Conservation (phyloP, 371 early-diverging fungal genomes). For the Saksenaea vasiformis region DNA sequence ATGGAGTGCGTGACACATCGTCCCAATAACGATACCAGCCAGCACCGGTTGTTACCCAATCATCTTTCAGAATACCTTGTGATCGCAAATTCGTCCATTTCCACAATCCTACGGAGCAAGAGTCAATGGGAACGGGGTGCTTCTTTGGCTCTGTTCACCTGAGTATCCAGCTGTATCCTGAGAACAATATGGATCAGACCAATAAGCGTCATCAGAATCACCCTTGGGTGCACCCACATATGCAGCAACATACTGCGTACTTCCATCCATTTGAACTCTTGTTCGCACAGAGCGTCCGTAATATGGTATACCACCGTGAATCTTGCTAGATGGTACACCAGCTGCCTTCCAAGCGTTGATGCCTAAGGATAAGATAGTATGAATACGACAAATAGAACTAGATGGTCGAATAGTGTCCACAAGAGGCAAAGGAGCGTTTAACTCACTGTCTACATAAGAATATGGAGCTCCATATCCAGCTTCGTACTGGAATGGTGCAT, state of each 20-base stretch:
- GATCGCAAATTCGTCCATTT: slow-evolving; percentile 66
- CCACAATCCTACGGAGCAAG: slow-evolving; percentile 52
- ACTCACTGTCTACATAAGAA: slow-evolving; percentile 52
- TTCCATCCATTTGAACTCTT: slow-evolving; percentile 49
- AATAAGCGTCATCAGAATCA: slow-evolving; percentile 53
- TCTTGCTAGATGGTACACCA: slow-evolving; percentile 64
- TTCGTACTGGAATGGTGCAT: slow-evolving; percentile 59
- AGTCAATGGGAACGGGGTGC: slow-evolving; percentile 13
- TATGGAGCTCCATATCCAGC: slow-evolving; percentile 50
- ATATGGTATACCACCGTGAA: slow-evolving; percentile 68
- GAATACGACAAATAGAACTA: background rate
- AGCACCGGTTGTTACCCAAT: slow-evolving; percentile 40
- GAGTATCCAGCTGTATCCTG: slow-evolving; percentile 38
- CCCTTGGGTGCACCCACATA: slow-evolving; percentile 50
- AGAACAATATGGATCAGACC: slow-evolving; percentile 46
- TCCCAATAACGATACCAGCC: slow-evolving; percentile 68
- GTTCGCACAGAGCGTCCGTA: slow-evolving; percentile 67
- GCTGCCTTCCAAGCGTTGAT: slow-evolving; percentile 61
- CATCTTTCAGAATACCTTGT: slow-evolving; percentile 45
- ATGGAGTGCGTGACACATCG: slow-evolving; percentile 64
- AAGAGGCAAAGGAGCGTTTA: background rate
- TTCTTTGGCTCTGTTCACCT: slow-evolving; percentile 18
- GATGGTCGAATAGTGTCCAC: background rate
- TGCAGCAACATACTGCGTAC: slow-evolving; percentile 39
- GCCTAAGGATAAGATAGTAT: slow-evolving; percentile 17